Base-by-base conservation (phyloP, 495 filamentous ascomycete species). In the Polyplosphaeria fusca region DNA sequence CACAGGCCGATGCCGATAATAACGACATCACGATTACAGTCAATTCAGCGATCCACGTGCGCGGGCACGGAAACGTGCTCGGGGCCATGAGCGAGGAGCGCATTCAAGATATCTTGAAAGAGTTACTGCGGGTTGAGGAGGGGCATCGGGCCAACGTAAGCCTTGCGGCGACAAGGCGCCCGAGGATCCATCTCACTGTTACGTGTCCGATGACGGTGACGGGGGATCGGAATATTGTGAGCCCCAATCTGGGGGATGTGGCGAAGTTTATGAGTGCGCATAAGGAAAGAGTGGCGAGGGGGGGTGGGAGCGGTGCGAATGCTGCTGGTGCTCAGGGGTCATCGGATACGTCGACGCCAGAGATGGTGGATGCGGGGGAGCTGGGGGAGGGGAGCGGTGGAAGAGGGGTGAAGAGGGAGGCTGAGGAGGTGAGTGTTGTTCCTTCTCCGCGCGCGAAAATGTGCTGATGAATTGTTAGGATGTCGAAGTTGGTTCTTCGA, bases 201-300 rank as follows among this genome's bases (percentile, higher is more conserved):
- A 57, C 56, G 22, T 62, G 59, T 32, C 46, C 52, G 24, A 23
- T 39, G 22, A 62, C 59, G 7, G 30, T 62, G 13, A 20, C 52
- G 16, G 59, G 59, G 19, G 52, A 62, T 19, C 26, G 41, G 45
- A 62, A 62, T 40, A 52, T 57, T 25, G 46, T 62, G 1, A 47
- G 59, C 1, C 47, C 39, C 11, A 32, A 26, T 1, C 5, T 57
- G 22, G 41, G 22, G 2, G 52, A 57, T 4, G 26, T 57, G n/a
- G n/a, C n/a, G n/a, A n/a, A n/a, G n/a, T n/a, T n/a, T n/a, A n/a
- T n/a, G n/a, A n/a, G n/a, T n/a, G n/a, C n/a, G n/a, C n/a, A n/a
- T n/a, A n/a, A n/a, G n/a, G n/a, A n/a, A n/a, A n/a, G n/a, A n/a
- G 25, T 18, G 23, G 2, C 26, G 22, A 51, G 14, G 11, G 19